Conservation (phyloP, 2,329 filamentous ascomycete species). For the Lachnellula occidentalis region DNA sequence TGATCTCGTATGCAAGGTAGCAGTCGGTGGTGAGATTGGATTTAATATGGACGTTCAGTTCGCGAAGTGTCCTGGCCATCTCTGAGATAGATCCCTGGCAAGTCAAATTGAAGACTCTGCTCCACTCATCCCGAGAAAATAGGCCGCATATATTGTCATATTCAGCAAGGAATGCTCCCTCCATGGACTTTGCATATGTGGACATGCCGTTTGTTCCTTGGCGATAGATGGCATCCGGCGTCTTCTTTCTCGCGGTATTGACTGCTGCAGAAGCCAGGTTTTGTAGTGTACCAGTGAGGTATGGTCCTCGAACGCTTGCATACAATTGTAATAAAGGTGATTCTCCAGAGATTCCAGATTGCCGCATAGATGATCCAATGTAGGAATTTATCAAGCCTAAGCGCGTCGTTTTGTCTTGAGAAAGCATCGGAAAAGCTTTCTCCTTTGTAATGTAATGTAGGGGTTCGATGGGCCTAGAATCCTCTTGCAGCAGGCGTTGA, state of each 20-base stretch:
- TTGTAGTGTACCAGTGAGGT: slow-evolving; percentile 73
- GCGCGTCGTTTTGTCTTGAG: slow-evolving; percentile 68
- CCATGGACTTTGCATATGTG: slow-evolving; percentile 83
- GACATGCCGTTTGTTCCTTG: slow-evolving; percentile 84
- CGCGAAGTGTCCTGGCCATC: slow-evolving; percentile 77
- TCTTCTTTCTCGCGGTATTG: slow-evolving; percentile 74
- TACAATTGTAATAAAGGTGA: slow-evolving; percentile 77
- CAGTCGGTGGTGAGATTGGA: slow-evolving; percentile 83
- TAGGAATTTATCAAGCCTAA: slow-evolving; percentile 75
- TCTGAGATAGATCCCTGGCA: slow-evolving; percentile 74
- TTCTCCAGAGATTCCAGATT: slow-evolving; percentile 44
- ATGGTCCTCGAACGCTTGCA: slow-evolving; percentile 78
- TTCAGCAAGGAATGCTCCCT: slow-evolving; percentile 81
- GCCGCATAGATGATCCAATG: slow-evolving; percentile 57
- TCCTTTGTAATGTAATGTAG: slow-evolving; percentile 90
- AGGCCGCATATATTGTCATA: slow-evolving; percentile 86
- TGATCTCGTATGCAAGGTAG: slow-evolving; percentile 90
- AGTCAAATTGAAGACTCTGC: slow-evolving; percentile 69
- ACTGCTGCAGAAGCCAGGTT: slow-evolving; percentile 85
- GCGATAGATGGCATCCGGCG: slow-evolving; percentile 75
- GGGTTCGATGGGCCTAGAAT: slow-evolving; percentile 76
- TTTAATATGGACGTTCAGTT: slow-evolving; percentile 87
- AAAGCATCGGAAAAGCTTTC: slow-evolving; percentile 73
- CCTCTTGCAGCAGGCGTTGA: slow-evolving; percentile 70
- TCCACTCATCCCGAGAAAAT: slow-evolving; percentile 82